Percentiles rank a stretch among this genome's conserved stretches.
Conservation (phyloP, 2,329 filamentous ascomycete species). For the Raffaelea albimanens region DNA sequence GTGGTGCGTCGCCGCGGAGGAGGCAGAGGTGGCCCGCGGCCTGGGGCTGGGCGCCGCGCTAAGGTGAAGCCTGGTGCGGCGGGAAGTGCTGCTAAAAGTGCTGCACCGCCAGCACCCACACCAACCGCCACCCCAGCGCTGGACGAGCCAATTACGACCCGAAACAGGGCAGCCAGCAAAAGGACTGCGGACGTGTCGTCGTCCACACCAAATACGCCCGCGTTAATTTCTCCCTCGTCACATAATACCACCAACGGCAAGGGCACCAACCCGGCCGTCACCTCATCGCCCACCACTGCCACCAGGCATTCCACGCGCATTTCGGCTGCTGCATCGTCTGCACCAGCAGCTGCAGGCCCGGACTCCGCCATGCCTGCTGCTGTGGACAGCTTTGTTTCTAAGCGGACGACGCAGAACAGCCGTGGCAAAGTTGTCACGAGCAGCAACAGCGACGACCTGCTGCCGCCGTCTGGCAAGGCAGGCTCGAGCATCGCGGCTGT, state of each 20-base stretch:
- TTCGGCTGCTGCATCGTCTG: slow-evolving; percentile 1
- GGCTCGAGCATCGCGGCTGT: slow-evolving; percentile 17
- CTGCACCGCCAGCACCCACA: slow-evolving; percentile 12
- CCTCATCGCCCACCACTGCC: background rate
- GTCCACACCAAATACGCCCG: slow-evolving; percentile 10
- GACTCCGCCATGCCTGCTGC: slow-evolving; percentile 8
- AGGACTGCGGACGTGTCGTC: slow-evolving; percentile 17
- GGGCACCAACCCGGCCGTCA: slow-evolving; percentile 2
- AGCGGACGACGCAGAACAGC: slow-evolving; percentile 9
- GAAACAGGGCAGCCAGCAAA: background rate
- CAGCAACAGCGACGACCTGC: background rate
- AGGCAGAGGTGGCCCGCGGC: slow-evolving; percentile 12
- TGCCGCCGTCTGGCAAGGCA: background rate
- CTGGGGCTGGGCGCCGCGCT: slow-evolving; percentile 10
- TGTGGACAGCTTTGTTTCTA: slow-evolving; percentile 5
- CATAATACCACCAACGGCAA: background rate
- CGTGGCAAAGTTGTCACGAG: slow-evolving; percentile 2
- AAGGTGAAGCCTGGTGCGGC: slow-evolving; percentile 6
- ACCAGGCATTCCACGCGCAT: background rate
- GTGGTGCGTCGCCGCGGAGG: too few relatives aligned
- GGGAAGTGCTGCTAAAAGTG: slow-evolving; percentile 6
- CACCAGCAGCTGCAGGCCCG: slow-evolving; percentile 3
- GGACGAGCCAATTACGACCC: slow-evolving; percentile 1
- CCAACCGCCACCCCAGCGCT: slow-evolving; percentile 3
- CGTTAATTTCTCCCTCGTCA: slow-evolving; percentile 5